Evolutionary conservation across 345 rosid species (phyloP).

Genomic region (Citropsis articulata): DNA sequence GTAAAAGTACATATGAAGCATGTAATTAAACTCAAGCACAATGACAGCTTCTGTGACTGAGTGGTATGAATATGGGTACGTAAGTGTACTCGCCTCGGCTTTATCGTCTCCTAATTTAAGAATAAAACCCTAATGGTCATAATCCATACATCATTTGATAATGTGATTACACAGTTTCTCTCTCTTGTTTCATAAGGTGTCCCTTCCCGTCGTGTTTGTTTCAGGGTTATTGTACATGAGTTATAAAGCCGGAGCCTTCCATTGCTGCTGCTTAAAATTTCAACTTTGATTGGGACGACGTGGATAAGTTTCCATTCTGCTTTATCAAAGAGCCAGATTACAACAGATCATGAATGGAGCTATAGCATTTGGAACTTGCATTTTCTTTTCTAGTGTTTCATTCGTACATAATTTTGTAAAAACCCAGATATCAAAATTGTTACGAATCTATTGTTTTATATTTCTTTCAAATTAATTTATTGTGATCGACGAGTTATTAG

Average conservation of each 20-base stretch:
- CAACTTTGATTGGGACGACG: neutral
- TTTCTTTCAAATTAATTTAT: neutral
- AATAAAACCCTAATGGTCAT: conserved; percentile 17
- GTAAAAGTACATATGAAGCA: neutral
- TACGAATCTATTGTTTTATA: neutral
- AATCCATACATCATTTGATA: neutral
- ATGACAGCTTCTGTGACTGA: conserved; percentile 4
- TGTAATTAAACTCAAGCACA: conserved; percentile 1
- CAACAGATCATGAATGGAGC: neutral
- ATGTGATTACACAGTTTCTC: neutral
- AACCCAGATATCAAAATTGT: neutral
- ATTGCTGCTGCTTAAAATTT: neutral
- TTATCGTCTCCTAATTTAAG: neutral
- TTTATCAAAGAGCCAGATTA: neutral
- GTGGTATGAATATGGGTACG: neutral
- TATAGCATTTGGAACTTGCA: neutral
- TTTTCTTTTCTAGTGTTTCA: neutral
- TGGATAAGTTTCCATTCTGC: neutral
- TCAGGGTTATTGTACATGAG: neutral
- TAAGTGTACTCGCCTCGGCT: neutral
- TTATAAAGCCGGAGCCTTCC: neutral
- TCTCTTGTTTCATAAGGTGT: neutral
- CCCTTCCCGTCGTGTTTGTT: neutral
- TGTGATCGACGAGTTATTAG: neutral
- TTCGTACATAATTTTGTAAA: neutral